Evolutionary conservation across 75 land plant species (phyloP), one percentile per base, ranked within the genome.

Genomic region (Picea glauca): DNA sequence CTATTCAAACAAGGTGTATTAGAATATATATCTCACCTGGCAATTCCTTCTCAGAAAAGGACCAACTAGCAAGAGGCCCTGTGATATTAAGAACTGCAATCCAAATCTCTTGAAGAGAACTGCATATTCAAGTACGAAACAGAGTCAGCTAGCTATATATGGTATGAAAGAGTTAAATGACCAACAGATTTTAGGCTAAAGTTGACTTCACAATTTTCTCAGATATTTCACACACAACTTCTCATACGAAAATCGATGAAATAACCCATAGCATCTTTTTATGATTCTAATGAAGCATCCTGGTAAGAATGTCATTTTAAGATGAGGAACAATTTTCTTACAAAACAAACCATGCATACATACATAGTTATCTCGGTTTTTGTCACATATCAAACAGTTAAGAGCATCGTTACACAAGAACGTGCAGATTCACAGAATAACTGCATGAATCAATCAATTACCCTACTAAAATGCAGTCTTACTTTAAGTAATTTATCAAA

Each of bases 61-160:
- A 96, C 99, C 99, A 96, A 83, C 78, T 91, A 7, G 87, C 81
- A 50, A 96, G 81, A 58, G 92, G 99, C 23, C 99, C 99, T 23
- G 99, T 96, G 11, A 96, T 88, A 84, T 96, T 96, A 57, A 96
- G 90, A 20, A 92, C 99, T 62, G 99, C 78, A 58, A 88, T 88
- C 98, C 98, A 96, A 26, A 96, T 87, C 81, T 96, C 93, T 68
- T 89, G 61, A 46, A 96, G 78, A 30, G 98, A 95, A 20, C 96
- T 93, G 86, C 58, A 80, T 81, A 21, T 21, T 46, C 18, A 31
- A 61, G 30, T 9, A 59, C 8, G 18, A 65, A 83, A 43, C 56
- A 30, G 17, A 76, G 62, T 20, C 43, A 60, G 33, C 21, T 38
- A 35, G 18, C 76, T 40, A 26, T 58, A 67, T 33, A 17, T 35